These are phyloP conservation scores for Pyrrhoderma noxium DNA, from an alignment of 1,284 basidiomycete genomes.

Conservation along the genomic window DNA sequence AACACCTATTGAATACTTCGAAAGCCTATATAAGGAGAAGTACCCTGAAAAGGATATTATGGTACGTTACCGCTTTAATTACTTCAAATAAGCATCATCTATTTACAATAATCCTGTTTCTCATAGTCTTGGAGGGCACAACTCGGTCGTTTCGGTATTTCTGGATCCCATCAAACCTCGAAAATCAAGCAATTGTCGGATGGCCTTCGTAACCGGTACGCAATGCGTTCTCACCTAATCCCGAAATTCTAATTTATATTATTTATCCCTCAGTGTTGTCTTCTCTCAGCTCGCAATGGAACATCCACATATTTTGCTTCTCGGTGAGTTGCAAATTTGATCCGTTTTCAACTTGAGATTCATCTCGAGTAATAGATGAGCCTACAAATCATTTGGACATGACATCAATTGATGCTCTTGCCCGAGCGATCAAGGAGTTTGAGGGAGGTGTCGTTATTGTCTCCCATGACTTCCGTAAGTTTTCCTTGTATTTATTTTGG, in stretches of 20 bases:
- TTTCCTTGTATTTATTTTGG: constrained; percentile 4
- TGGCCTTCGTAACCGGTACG: constrained; percentile 86
- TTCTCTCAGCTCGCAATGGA: constrained; percentile 93
- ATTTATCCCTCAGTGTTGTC: constrained; percentile 54
- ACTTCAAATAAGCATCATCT: constrained; percentile 19
- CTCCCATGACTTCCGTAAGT: constrained; percentile 91
- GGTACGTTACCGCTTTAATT: constrained; percentile 28
- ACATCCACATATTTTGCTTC: constrained; percentile 82
- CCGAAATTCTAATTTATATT: no score
- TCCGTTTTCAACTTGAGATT: constrained; percentile 5
- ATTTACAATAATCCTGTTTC: background rate
- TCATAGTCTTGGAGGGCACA: constrained; percentile 86
- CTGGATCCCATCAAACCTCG: constrained; percentile 88
- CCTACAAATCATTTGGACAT: constrained; percentile 95
- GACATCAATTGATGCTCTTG: constrained; percentile 93
- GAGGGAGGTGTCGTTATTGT: constrained; percentile 97
- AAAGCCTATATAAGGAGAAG: constrained; percentile 71
- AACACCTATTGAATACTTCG: constrained; percentile 93
- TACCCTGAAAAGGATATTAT: constrained; percentile 91
- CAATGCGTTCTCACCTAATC: constrained; percentile 18
- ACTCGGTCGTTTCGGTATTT: constrained; percentile 93
- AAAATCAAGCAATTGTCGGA: constrained; percentile 94
- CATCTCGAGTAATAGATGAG: constrained; percentile 45
- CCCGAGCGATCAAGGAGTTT: constrained; percentile 92
- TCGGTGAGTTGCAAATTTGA: constrained; percentile 43